Conservation (phyloP, 1,139 yeast species). For the Yamadazyma epiphylla region DNA sequence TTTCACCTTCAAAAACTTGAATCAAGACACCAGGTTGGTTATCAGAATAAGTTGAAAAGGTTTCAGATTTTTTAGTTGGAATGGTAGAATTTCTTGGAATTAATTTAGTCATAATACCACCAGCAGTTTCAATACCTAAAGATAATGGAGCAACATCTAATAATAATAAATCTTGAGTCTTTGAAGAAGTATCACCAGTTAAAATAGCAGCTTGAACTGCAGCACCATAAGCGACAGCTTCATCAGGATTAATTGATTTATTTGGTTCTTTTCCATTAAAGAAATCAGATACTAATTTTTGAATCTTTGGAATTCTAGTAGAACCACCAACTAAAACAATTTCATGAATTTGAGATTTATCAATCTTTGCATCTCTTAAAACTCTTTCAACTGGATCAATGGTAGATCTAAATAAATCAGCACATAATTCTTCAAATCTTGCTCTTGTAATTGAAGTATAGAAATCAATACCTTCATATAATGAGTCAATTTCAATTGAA, state of each 20-base stretch:
- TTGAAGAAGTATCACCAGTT: constrained; percentile 79
- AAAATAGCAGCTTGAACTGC: constrained; percentile 48
- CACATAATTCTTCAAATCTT: constrained; percentile 42
- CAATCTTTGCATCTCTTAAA: constrained; percentile 38
- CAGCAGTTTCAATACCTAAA: constrained; percentile 92
- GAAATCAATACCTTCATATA: constrained; percentile 37
- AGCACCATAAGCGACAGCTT: constrained; percentile 44
- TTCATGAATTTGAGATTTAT: constrained; percentile 36
- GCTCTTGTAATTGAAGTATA: constrained; percentile 42
- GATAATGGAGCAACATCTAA: constrained; percentile 92
- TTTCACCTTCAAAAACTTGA: constrained; percentile 95
- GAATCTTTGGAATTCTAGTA: constrained; percentile 43
- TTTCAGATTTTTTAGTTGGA: constrained; percentile 93
- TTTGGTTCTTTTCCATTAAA: constrained; percentile 44
- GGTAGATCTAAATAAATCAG: constrained; percentile 40
- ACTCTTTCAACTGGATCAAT: constrained; percentile 42
- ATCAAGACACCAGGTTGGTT: constrained; percentile 94
- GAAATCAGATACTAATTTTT: constrained; percentile 40
- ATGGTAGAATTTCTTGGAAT: constrained; percentile 94
- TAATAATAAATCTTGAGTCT: constrained; percentile 76
- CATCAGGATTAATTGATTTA: constrained; percentile 43
- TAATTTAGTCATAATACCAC: constrained; percentile 95
- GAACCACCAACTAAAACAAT: constrained; percentile 44
- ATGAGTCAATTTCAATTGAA: constrained; percentile 38
- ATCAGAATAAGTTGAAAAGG: constrained; percentile 92